Percentiles rank a stretch among this genome's conserved stretches.
phyloP scores from a whole-genome alignment of 257 asterid genomes.

The Coffea eugenioides region DNA sequence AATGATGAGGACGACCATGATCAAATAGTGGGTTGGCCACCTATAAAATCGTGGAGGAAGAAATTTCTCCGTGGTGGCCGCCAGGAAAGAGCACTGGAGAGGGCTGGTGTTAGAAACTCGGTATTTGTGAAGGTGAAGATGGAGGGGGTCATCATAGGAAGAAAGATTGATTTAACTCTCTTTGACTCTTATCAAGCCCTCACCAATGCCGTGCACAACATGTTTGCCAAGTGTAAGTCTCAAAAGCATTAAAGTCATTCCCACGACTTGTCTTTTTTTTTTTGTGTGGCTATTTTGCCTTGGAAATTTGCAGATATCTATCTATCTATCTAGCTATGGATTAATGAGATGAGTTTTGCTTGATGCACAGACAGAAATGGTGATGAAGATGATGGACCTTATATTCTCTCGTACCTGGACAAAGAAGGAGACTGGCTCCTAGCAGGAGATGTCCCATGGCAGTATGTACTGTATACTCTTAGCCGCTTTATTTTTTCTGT shows the following conservation, averaged over 20 bases:
- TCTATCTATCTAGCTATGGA: background rate
- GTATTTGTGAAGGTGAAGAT: slow-evolving; percentile 62
- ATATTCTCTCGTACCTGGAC: slow-evolving; percentile 54
- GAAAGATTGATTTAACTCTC: slow-evolving; percentile 50
- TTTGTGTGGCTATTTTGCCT: background rate
- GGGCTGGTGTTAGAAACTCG: slow-evolving; percentile 21
- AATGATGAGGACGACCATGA: slow-evolving; percentile 22
- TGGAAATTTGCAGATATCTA: background rate
- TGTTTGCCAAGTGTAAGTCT: slow-evolving; percentile 51
- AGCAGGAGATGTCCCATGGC: slow-evolving; percentile 66
- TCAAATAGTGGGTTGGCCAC: slow-evolving; percentile 61
- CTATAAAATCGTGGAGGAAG: slow-evolving; percentile 52
- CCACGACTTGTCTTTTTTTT: background rate
- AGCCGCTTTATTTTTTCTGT: background rate
- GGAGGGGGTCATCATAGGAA: slow-evolving; percentile 65
- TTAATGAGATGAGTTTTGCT: background rate
- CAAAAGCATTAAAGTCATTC: background rate
- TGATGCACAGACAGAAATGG: slow-evolving; percentile 29
- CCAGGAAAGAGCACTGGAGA: background rate
- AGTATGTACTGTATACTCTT: slow-evolving; percentile 35
- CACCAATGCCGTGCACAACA: slow-evolving; percentile 30
- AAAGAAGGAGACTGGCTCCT: slow-evolving; percentile 62
- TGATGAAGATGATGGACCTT: slow-evolving; percentile 23
- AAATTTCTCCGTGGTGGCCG: slow-evolving; percentile 15
- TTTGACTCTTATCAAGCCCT: slow-evolving; percentile 43